Evolutionary conservation across 306 rosid species (phyloP), one percentile per base, ranked within the genome.

Genomic region (Castanea sativa): DNA sequence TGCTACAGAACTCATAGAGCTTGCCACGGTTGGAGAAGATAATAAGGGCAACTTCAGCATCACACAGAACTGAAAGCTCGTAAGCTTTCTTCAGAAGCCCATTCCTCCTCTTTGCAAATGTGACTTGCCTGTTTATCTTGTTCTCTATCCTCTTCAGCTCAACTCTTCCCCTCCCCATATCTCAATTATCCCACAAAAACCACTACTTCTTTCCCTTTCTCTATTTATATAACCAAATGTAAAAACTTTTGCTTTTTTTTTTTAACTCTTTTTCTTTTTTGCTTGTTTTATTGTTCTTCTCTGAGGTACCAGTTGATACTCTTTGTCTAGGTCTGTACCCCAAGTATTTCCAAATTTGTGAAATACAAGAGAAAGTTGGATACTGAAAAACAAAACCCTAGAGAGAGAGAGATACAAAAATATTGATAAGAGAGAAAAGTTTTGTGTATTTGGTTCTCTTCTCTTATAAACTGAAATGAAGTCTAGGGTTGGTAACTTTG

Each of bases 61-160:
- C 98, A 80, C 97, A 93, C 12, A 93, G 93, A 86, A 91, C 88
- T 72, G 98, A 93, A 18, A 93, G 93, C 85, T 93, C 98, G 78
- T 93, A 93, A 20, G 98, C 98, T 85, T 93, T 93, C 95, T 93
- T 93, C 67, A 91, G 86, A 68, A 93, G 89, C 6, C 98, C 98
- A 89, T 91, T 93, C 65, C 98, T 90, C 67, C 98, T 88, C 91
- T 93, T 91, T 32, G 98, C 97, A 80, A 93, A 93, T 4, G 98
- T 93, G 0, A 93, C 98, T 32, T 93, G 98, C 84, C 98, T 93
- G 97, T 93, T 93, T 87, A 93, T 91, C 89, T 93, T 93, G 90
- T 93, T 93, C 93, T 93, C 97, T 87, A 91, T 93, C 85, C 98
- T 93, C 89, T 90, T 93, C 86, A 93, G 77, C 86, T 93, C 98